Conservation (phyloP, 108 stramenopile genomes). For the Discostella pseudostelligera region DNA sequence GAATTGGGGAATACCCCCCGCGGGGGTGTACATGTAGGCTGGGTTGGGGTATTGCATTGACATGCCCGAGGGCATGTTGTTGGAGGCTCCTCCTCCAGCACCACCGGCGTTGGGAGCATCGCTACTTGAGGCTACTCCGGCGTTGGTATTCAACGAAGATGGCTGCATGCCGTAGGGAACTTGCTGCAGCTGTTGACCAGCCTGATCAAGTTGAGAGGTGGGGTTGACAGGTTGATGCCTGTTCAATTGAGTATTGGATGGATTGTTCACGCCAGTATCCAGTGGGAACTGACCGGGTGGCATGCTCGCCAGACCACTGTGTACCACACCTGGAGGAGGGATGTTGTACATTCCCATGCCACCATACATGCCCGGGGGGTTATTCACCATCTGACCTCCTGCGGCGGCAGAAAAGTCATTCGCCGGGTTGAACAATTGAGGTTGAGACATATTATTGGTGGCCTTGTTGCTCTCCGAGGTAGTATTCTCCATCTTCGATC, state of each 20-base stretch:
- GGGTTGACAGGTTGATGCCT: slow-evolving; percentile 3
- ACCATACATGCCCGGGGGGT: slow-evolving; percentile 55
- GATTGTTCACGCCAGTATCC: slow-evolving; percentile 55
- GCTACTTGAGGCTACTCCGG: slow-evolving; percentile 31
- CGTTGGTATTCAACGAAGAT: slow-evolving; percentile 17
- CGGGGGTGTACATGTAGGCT: slow-evolving; percentile 51
- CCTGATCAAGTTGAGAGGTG: slow-evolving; percentile 27
- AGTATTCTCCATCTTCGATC: slow-evolving; percentile 27
- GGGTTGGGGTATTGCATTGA: slow-evolving; percentile 70
- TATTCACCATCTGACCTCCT: slow-evolving; percentile 3
- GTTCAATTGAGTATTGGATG: slow-evolving; percentile 38
- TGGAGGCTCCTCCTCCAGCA: slow-evolving; percentile 13
- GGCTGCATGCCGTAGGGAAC: slow-evolving; percentile 44
- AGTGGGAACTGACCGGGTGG: slow-evolving; percentile 52
- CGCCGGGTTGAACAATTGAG: slow-evolving; percentile 26
- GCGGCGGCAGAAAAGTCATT: slow-evolving; percentile 18
- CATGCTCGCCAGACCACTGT: slow-evolving; percentile 34
- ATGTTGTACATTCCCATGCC: slow-evolving; percentile 65
- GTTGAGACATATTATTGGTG: slow-evolving; percentile 35
- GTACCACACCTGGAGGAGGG: slow-evolving; percentile 22
- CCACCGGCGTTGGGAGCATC: slow-evolving; percentile 34
- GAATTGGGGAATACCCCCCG: slow-evolving; percentile 42
- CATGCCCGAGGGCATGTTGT: slow-evolving; percentile 78
- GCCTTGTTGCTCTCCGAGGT: slow-evolving; percentile 12
- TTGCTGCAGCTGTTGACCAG: slow-evolving; percentile 21